phyloP scores from a whole-genome alignment of 2,329 filamentous ascomycete species.

The Colletotrichum melonis region DNA sequence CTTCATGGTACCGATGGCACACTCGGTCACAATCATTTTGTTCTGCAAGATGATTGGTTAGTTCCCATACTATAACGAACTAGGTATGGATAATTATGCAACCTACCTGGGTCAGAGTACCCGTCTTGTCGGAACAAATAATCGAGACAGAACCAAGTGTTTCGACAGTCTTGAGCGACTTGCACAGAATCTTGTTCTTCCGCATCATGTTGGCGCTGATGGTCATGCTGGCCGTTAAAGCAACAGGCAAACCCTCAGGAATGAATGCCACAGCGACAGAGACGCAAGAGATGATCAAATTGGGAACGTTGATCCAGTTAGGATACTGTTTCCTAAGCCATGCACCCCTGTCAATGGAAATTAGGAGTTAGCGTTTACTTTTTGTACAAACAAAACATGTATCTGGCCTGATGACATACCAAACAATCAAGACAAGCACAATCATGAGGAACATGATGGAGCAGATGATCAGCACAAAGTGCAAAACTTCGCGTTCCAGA shows the following conservation, averaged over 20 bases:
- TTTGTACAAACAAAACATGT: slow-evolving; percentile 39
- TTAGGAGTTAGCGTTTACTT: neutral
- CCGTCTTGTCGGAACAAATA: slow-evolving; percentile 83
- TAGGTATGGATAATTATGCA: neutral
- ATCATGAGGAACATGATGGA: slow-evolving; percentile 75
- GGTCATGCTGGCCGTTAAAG: slow-evolving; percentile 76
- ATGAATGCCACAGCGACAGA: slow-evolving; percentile 81
- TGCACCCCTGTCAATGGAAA: slow-evolving; percentile 61
- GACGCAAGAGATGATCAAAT: slow-evolving; percentile 79
- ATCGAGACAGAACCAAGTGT: slow-evolving; percentile 79
- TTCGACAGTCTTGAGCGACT: slow-evolving; percentile 82
- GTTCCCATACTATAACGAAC: neutral
- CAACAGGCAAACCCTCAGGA: slow-evolving; percentile 78
- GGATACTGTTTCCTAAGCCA: slow-evolving; percentile 77
- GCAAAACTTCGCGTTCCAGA: slow-evolving; percentile 77
- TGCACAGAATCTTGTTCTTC: slow-evolving; percentile 82
- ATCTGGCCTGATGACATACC: slow-evolving; percentile 66
- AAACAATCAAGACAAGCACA: slow-evolving; percentile 72
- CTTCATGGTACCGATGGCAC: slow-evolving; percentile 64
- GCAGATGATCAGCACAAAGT: slow-evolving; percentile 79
- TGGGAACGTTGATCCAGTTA: slow-evolving; percentile 77
- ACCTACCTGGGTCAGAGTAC: slow-evolving; percentile 70
- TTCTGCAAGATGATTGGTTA: slow-evolving; percentile 56
- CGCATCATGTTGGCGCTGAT: slow-evolving; percentile 83
- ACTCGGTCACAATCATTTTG: slow-evolving; percentile 79